Percentiles rank a stretch among this genome's conserved stretches.
These are phyloP conservation scores for Solanum acaule DNA, from an alignment of 257 asterid species.

Conservation along the genomic window DNA sequence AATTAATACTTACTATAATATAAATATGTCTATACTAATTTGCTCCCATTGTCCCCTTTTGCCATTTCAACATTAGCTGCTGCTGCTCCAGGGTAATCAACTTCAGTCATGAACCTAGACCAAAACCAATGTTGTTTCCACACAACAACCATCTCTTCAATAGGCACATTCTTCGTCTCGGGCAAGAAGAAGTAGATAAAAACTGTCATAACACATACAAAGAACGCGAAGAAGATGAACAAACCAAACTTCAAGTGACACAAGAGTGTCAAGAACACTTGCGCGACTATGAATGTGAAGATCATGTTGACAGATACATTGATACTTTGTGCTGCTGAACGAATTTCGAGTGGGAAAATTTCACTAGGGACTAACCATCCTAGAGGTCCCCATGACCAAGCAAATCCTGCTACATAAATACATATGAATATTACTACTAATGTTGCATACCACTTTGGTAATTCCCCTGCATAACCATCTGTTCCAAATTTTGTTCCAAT, in stretches of 20 bases:
- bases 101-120: constrained; percentile 43
- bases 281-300: constrained; percentile 58
- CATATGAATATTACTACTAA: constrained; percentile 66
- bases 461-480: constrained; percentile 29
- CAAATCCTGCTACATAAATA: constrained; percentile 61
- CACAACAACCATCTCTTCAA: constrained; percentile 66
- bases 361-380: constrained; percentile 89
- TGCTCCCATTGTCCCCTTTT: neutral
- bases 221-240: constrained; percentile 62
- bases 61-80: neutral
- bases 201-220: constrained; percentile 48
- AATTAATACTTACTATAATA: neutral
- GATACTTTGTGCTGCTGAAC: constrained; percentile 76
- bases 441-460: constrained; percentile 63
- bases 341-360: constrained; percentile 69
- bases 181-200: constrained; percentile 61
- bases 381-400: constrained; percentile 93
- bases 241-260: constrained; percentile 72
- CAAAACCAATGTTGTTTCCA: constrained; percentile 88
- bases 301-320: constrained; percentile 75
- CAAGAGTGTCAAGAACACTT: constrained; percentile 50
- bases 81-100: constrained; percentile 13
- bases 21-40: constrained; percentile 13
- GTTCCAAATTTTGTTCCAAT: constrained; percentile 57
- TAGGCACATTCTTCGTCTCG: constrained; percentile 75